Evolutionary conservation across 2,329 filamentous ascomycete genomes (phyloP), one percentile per base, ranked within the genome.

Genomic region (Cladobotryum protrusum): DNA sequence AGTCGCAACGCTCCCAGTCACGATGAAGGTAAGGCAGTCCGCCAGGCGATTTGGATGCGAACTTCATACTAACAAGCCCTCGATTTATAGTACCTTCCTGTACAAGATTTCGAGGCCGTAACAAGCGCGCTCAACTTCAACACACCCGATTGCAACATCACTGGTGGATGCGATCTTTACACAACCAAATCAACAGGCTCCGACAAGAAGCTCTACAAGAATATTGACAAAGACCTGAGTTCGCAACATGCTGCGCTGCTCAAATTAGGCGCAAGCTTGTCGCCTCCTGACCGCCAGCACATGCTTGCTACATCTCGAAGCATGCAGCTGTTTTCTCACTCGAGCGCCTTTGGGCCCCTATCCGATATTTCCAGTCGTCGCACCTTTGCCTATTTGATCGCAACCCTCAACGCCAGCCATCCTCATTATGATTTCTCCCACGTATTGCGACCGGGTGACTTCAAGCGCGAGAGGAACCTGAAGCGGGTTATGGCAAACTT

Each of bases 171-270:
- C 76, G 93, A 99, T 68, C 79, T 97, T 15, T 99, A 96, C 75
- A 97, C 92, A 9, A 96, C 91, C 20, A 99, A 99, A 71, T 91
- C 93, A 29, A 90, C 92, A 49, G 90, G 91, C 42, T 85, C 86
- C 56, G 93, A 99, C 67, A 96, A 96, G 79, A 97, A 97, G 66
- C 77, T 99, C 8, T 96, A 96, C 76, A 95, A 91, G 71, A 88
- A 86, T 65, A 97, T 99, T 64, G 91, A 96, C 66, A 83, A 87
- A 63, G 90, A 88, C 29, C 81, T 99, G 52, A 90, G 95, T 67
- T 87, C 87, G 35, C 89, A 96, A 68, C 90, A 97, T 76, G 87
- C 90, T 59, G 88, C 90, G 7, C 81, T 95, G 2, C 76, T 96
- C 45, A 86, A 89, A 56, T 81, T 96, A 24, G 91, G 92, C 29